Evolutionary conservation across 306 rosid species (phyloP).

Genomic region (Castanopsis chinensis): DNA sequence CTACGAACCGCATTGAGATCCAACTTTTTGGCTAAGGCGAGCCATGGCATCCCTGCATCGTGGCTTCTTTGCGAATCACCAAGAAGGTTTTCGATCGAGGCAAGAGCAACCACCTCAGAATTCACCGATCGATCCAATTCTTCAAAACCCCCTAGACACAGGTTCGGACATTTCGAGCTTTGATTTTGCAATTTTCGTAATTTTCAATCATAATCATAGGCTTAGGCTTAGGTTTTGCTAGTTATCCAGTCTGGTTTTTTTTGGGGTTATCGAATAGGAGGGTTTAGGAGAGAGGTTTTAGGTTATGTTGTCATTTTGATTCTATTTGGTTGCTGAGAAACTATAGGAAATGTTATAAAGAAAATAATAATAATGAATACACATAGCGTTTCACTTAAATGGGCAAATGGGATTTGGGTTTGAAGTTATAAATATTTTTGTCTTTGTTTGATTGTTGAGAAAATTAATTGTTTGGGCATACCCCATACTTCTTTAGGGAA

Average conservation of each 20-base stretch:
- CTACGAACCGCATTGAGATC: constrained; percentile 50
- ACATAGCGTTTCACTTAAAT: not conserved
- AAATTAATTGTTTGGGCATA: not conserved
- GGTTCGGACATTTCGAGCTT: constrained; percentile 31
- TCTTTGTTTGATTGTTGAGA: not conserved
- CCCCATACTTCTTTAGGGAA: too few species aligned
- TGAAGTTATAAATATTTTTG: too few species aligned
- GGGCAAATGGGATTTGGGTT: not conserved
- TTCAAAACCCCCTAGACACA: constrained; percentile 14
- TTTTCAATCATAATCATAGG: not conserved
- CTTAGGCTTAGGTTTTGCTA: not conserved
- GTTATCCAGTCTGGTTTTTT: not conserved
- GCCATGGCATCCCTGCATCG: constrained; percentile 18
- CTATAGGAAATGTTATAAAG: not conserved
- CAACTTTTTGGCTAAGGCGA: constrained; percentile 16
- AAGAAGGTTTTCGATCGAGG: constrained; percentile 57
- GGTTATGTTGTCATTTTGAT: not conserved
- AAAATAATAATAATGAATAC: not conserved
- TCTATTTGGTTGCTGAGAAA: not conserved
- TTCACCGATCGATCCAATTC: constrained; percentile 26
- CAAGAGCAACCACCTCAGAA: constrained; percentile 36
- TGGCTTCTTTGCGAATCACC: constrained; percentile 18
- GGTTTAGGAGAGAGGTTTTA: too few species aligned
- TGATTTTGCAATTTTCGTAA: not conserved
- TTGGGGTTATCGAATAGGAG: constrained; percentile 7